These are phyloP conservation scores for Zymoseptoria pseudotritici DNA, from an alignment of 2,329 filamentous ascomycete genomes.

Conservation along the genomic window DNA sequence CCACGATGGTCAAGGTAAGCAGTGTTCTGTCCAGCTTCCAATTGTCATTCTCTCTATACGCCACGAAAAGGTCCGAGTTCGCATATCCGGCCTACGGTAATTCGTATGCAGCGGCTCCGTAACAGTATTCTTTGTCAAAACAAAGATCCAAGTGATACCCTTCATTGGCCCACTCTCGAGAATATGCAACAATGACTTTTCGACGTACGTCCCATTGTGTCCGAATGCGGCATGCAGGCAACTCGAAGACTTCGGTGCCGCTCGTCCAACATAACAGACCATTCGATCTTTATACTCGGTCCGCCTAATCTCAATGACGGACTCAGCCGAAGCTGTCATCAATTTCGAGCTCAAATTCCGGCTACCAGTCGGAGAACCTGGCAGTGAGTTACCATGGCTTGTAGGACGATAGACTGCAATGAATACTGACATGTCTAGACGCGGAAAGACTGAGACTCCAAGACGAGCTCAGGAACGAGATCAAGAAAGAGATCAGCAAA, in stretches of 20 bases:
- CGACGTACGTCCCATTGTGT: neutral
- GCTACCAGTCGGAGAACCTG: neutral
- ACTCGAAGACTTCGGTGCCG: neutral
- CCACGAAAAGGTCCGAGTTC: neutral
- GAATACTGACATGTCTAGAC: neutral
- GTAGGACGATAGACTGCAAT: neutral
- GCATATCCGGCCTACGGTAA: neutral
- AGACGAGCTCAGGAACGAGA: neutral
- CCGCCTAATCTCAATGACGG: neutral
- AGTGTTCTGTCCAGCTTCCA: neutral
- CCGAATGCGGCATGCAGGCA: neutral
- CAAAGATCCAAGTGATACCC: neutral
- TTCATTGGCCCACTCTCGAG: neutral
- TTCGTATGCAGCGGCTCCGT: neutral
- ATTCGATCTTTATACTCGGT: neutral
- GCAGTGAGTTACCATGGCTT: neutral
- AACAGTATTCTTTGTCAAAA: neutral
- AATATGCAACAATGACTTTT: neutral
- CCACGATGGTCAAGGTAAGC: neutral
- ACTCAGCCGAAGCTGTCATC: neutral
- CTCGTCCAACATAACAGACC: neutral
- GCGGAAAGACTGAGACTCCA: neutral
- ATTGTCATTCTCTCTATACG: neutral
- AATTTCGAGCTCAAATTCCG: neutral
- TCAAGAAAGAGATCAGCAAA: neutral